Conservation (phyloP, 1,284 basidiomycete species). For the Sanghuangporus baumii region DNA sequence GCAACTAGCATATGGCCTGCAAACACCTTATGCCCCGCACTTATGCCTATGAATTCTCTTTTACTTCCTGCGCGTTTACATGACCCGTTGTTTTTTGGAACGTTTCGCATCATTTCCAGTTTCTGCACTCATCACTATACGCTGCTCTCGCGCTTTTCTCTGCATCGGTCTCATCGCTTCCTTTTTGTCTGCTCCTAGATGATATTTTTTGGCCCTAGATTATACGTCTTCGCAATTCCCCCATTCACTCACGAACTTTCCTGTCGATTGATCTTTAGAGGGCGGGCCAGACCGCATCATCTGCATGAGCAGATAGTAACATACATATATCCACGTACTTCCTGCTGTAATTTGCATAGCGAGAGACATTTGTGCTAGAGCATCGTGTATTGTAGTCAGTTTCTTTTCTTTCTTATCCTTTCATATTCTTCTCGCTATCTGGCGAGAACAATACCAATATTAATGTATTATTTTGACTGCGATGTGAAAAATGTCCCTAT, state of each 20-base stretch:
- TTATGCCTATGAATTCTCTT: conserved; percentile 12
- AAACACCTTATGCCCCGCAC: background rate
- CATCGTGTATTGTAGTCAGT: conserved; percentile 53
- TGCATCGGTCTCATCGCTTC: conserved; percentile 56
- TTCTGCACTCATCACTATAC: conserved; percentile 30
- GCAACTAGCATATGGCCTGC: conserved; percentile 4
- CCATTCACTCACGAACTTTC: conserved; percentile 28
- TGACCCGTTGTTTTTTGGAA: conserved; percentile 17
- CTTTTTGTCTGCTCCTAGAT: conserved; percentile 43
- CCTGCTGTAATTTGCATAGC: conserved; percentile 40
- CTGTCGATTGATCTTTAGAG: conserved; percentile 19
- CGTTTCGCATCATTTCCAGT: conserved; percentile 24
- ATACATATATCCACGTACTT: conserved; percentile 10
- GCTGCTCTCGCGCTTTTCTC: conserved; percentile 48
- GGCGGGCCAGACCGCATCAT: conserved; percentile 19
- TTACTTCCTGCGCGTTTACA: conserved; percentile 7
- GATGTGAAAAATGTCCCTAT: background rate
- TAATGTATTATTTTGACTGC: conserved; percentile 6
- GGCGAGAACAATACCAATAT: conserved; percentile 4
- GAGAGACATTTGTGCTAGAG: conserved; percentile 57
- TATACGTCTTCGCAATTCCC: conserved; percentile 50
- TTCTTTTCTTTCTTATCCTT: conserved; percentile 23
- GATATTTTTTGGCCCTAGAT: conserved; percentile 44
- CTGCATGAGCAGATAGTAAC: conserved; percentile 18
- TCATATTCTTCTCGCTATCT: background rate